Evolutionary conservation across 805 yeast species (phyloP).

Genomic region (Phaffomyces thermotolerans): DNA sequence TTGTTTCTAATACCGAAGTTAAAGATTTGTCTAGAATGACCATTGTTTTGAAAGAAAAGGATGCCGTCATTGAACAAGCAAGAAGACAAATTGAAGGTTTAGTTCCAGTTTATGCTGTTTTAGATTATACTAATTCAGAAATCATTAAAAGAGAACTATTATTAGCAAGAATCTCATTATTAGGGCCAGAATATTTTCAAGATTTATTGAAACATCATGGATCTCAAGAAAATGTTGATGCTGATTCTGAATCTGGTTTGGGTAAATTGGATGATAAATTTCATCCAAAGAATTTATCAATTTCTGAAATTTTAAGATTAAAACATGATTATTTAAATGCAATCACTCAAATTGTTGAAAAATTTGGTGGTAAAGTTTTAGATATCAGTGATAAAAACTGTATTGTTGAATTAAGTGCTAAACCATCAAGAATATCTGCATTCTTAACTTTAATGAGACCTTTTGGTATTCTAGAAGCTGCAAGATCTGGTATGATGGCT

Average conservation of each 20-base stretch:
- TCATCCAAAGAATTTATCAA: slow-evolving; percentile 87
- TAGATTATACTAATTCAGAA: slow-evolving; percentile 87
- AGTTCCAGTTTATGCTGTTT: slow-evolving; percentile 96
- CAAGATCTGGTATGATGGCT: slow-evolving; percentile 98
- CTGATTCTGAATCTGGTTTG: slow-evolving; percentile 21
- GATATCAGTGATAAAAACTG: slow-evolving; percentile 92
- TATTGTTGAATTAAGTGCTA: slow-evolving; percentile 88
- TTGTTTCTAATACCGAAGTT: slow-evolving; percentile 95
- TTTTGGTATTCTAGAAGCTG: slow-evolving; percentile 92
- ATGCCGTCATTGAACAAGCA: slow-evolving; percentile 95
- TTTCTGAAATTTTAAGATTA: slow-evolving; percentile 89
- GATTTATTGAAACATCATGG: slow-evolving; percentile 83
- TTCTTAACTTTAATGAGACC: slow-evolving; percentile 89
- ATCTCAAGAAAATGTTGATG: slow-evolving; percentile 22
- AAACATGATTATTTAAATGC: slow-evolving; percentile 86
- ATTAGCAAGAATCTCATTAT: slow-evolving; percentile 82
- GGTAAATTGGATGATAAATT: slow-evolving; percentile 30
- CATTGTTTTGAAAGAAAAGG: slow-evolving; percentile 87
- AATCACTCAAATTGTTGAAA: slow-evolving; percentile 68
- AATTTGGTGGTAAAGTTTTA: slow-evolving; percentile 89
- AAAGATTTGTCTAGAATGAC: slow-evolving; percentile 96
- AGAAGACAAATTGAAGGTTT: slow-evolving; percentile 96
- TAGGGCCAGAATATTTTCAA: slow-evolving; percentile 98
- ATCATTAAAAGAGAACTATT: slow-evolving; percentile 87
- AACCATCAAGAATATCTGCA: slow-evolving; percentile 82